phyloP scores from a whole-genome alignment of 2,329 filamentous ascomycete genomes.

The Gaeumannomyces tritici region DNA sequence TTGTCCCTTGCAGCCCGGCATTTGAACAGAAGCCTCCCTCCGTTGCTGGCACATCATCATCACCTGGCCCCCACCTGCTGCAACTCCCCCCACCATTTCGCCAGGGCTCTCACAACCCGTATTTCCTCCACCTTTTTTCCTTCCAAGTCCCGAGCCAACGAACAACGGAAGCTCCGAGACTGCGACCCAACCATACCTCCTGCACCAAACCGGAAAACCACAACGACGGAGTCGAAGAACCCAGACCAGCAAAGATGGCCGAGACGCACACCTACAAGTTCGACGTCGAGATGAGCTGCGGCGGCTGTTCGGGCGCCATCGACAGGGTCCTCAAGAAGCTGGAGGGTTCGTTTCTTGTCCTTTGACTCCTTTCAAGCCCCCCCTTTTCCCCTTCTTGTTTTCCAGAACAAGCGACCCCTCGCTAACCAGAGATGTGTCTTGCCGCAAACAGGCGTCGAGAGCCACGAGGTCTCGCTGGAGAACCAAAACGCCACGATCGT shows the following conservation, averaged over 20 bases:
- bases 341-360: slow-evolving; percentile 54
- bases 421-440: background rate
- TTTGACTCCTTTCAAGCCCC: background rate
- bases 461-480: slow-evolving; percentile 80
- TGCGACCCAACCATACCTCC: too few relatives aligned
- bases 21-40: background rate
- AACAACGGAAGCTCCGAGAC: background rate
- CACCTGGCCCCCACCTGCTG: too few relatives aligned
- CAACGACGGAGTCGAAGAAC: background rate
- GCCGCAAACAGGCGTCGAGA: slow-evolving; percentile 60
- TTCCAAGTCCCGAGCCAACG: too few relatives aligned
- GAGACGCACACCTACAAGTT: slow-evolving; percentile 91
- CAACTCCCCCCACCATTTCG: background rate
- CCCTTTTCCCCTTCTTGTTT: too few relatives aligned
- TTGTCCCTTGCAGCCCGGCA: background rate
- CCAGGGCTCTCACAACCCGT: background rate
- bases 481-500: slow-evolving; percentile 72
- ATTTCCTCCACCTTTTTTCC: background rate
- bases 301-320: slow-evolving; percentile 90
- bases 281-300: slow-evolving; percentile 87
- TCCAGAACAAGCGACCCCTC: background rate
- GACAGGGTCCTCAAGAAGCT: slow-evolving; percentile 88
- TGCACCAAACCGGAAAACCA: background rate
- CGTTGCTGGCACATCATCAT: background rate
- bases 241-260: slow-evolving; percentile 44